A percentile compares a stretch with the other conserved stretches of the same genome.
Evolutionary conservation across 768 basidiomycete genomes (phyloP).

Genomic region (Phaeotremella skinneri): DNA sequence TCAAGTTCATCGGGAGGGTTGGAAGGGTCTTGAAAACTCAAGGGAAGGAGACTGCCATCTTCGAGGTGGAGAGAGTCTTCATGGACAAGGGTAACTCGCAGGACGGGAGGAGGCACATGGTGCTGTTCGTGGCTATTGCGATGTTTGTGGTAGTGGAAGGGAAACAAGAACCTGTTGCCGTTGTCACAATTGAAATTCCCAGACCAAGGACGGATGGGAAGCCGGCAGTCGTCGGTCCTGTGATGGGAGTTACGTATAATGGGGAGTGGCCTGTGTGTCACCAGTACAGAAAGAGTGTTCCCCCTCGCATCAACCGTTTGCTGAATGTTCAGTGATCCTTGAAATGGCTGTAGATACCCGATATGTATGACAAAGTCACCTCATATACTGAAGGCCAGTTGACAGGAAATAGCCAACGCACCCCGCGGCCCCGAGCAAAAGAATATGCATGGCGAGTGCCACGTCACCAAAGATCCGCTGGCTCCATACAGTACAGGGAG

Average conservation of each 20-base stretch:
- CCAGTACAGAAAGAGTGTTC: slow-evolving; percentile 19
- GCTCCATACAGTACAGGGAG: too few relatives aligned
- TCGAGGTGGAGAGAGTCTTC: background rate
- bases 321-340: too few relatives aligned
- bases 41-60: background rate
- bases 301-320: slow-evolving; percentile 10
- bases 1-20: background rate
- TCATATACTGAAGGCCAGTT: too few relatives aligned
- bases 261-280: slow-evolving; percentile 30
- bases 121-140: background rate
- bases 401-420: too few relatives aligned
- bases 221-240: background rate
- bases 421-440: too few relatives aligned
- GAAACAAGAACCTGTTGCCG: background rate
- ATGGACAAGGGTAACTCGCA: background rate
- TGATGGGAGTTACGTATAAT: slow-evolving; percentile 21
- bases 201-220: background rate
- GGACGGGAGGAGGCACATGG: background rate
- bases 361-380: too few relatives aligned
- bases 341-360: too few relatives aligned
- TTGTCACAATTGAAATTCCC: background rate
- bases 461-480: too few relatives aligned
- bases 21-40: background rate
- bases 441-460: too few relatives aligned
- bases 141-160: background rate